phyloP scores from a whole-genome alignment of 1,139 yeast genomes.

The Pichia kudriavzevii region DNA sequence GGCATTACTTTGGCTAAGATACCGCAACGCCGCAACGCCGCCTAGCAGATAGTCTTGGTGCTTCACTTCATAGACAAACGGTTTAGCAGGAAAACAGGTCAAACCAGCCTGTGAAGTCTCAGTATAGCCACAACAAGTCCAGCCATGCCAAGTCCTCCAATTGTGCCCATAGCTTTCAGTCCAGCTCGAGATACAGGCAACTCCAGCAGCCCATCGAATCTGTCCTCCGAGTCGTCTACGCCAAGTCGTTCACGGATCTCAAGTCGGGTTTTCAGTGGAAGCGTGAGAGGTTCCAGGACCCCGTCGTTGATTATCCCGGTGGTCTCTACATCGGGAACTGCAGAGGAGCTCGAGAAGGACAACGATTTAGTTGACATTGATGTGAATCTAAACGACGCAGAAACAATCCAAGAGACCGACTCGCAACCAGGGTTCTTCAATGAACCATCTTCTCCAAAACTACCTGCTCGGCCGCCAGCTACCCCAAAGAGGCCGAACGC shows the following conservation, averaged over 20 bases:
- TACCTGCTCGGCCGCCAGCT: slow-evolving; percentile 10
- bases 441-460: slow-evolving; percentile 9
- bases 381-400: neutral
- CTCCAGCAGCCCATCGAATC: neutral
- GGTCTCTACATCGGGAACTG: neutral
- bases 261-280: slow-evolving; percentile 2
- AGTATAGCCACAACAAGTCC: too few relatives aligned
- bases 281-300: slow-evolving; percentile 7
- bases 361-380: slow-evolving; percentile 3
- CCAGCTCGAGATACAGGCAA: too few relatives aligned
- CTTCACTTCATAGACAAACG: too few relatives aligned
- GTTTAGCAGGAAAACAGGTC: too few relatives aligned
- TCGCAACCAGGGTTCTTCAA: slow-evolving; percentile 5
- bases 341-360: neutral
- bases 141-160: too few relatives aligned
- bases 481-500: slow-evolving; percentile 5
- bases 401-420: neutral
- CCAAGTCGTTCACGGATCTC: slow-evolving; percentile 2
- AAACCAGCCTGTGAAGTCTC: too few relatives aligned
- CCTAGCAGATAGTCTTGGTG: too few relatives aligned
- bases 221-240: neutral
- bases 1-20: too few relatives aligned
- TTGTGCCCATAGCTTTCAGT: too few relatives aligned
- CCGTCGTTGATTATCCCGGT: slow-evolving; percentile 8
- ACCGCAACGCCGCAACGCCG: too few relatives aligned